Conservation (phyloP, 805 yeast genomes). For the Wickerhamiella allomyrinae region DNA sequence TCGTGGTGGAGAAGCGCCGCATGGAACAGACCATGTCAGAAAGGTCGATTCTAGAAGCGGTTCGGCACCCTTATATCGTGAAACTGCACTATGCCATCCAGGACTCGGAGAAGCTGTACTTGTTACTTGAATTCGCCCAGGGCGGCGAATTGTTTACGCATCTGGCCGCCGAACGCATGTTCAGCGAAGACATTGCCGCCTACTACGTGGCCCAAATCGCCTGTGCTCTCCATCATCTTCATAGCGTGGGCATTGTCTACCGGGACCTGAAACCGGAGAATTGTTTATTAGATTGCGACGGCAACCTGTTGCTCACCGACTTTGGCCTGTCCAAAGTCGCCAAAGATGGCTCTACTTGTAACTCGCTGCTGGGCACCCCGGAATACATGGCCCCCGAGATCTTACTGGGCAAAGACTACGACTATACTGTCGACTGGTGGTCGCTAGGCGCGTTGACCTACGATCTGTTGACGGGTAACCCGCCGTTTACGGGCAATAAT, state of each 20-base stretch:
- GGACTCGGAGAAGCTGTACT: conserved; percentile 59
- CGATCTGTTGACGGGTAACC: conserved; percentile 72
- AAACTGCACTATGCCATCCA: conserved; percentile 73
- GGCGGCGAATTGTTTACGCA: conserved; percentile 78
- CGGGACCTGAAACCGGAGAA: conserved; percentile 86
- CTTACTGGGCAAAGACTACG: conserved; percentile 60
- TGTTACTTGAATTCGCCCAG: conserved; percentile 66
- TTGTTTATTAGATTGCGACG: conserved; percentile 60
- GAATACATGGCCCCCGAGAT: conserved; percentile 89
- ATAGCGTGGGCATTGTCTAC: conserved; percentile 67
- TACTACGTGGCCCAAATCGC: conserved; percentile 73
- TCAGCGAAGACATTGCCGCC: conserved; percentile 51
- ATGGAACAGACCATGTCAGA: conserved; percentile 73
- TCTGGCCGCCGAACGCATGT: conserved; percentile 34
- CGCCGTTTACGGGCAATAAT: conserved; percentile 78
- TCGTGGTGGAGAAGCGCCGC: conserved; percentile 42
- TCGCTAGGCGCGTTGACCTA: conserved; percentile 70
- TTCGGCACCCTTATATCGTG: conserved; percentile 70
- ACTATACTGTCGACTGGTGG: conserved; percentile 81
- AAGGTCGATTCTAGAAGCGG: conserved; percentile 52
- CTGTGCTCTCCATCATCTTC: conserved; percentile 62
- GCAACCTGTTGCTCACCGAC: conserved; percentile 73
- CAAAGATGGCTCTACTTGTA: conserved; percentile 31
- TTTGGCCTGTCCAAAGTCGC: conserved; percentile 54
- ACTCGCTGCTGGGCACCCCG: conserved; percentile 59